Conservation (phyloP, 2,329 filamentous ascomycete species). For the Cladosporium colombiae region DNA sequence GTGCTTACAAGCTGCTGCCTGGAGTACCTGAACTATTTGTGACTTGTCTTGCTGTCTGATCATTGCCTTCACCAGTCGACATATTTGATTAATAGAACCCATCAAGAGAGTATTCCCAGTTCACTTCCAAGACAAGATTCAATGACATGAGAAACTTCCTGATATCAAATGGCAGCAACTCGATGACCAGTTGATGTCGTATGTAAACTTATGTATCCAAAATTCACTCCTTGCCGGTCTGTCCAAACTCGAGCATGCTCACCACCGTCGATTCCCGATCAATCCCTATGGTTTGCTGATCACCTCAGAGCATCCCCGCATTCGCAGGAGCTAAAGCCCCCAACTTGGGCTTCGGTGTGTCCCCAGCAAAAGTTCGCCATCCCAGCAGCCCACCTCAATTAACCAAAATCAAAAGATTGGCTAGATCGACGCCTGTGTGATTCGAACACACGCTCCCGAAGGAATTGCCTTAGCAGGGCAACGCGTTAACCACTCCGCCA, state of each 20-base stretch:
- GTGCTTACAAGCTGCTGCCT: background rate
- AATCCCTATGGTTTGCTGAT: background rate
- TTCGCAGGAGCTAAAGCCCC: background rate
- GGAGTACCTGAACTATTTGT: background rate
- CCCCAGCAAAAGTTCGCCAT: background rate
- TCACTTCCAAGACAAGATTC: too few relatives aligned
- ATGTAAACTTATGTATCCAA: background rate
- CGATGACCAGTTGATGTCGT: background rate
- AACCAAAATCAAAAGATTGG: background rate
- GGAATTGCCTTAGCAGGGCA: slow-evolving; percentile 19
- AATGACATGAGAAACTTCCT: too few relatives aligned
- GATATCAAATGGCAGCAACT: too few relatives aligned
- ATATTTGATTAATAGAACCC: too few relatives aligned
- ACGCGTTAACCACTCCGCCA: slow-evolving; percentile 16
- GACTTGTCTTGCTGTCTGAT: background rate
- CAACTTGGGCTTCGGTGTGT: background rate
- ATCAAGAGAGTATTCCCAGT: too few relatives aligned
- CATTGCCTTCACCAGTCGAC: too few relatives aligned
- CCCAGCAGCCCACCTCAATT: background rate
- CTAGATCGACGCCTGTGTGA: slow-evolving; percentile 39
- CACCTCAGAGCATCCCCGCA: background rate
- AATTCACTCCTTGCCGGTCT: background rate
- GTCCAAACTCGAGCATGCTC: background rate
- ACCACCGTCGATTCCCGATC: background rate
- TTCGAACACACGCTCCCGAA: slow-evolving; percentile 46